phyloP scores from a whole-genome alignment of 768 basidiomycete species.

The Vararia minispora region DNA sequence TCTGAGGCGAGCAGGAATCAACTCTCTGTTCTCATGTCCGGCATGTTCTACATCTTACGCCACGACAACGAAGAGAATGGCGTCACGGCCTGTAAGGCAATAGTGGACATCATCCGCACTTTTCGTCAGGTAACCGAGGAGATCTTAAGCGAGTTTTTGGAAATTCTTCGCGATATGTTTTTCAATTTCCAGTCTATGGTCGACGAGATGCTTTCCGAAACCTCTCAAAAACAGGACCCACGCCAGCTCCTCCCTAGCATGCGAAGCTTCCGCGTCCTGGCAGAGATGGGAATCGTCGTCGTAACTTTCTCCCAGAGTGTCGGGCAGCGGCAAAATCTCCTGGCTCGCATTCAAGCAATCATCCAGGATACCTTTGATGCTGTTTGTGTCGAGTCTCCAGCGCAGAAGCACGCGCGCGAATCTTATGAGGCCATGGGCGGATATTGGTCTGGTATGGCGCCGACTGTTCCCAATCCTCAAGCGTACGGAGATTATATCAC shows the following conservation, averaged over 20 bases:
- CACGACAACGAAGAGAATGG: conserved; percentile 97
- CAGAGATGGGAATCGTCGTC: conserved; percentile 88
- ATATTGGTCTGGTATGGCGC: conserved; percentile 75
- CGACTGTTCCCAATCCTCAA: conserved; percentile 56
- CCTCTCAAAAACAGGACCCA: conserved; percentile 42
- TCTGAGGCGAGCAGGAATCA: conserved; percentile 69
- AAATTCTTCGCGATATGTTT: conserved; percentile 70
- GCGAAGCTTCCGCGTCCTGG: conserved; percentile 86
- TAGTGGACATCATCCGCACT: conserved; percentile 79
- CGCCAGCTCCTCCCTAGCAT: conserved; percentile 57
- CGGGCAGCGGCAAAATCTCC: conserved; percentile 57
- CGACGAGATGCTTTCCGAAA: conserved; percentile 61
- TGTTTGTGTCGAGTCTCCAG: conserved; percentile 67
- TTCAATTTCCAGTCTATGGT: conserved; percentile 64
- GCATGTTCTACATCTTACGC: conserved; percentile 76
- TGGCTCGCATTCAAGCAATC: conserved; percentile 55
- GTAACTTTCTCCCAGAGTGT: conserved; percentile 82
- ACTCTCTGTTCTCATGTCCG: conserved; percentile 53
- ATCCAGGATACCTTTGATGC: conserved; percentile 73
- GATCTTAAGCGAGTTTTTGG: conserved; percentile 66
- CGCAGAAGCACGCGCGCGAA: conserved; percentile 66
- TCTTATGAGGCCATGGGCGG: conserved; percentile 75
- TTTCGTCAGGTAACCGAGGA: conserved; percentile 67
- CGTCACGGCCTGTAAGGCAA: conserved; percentile 76
- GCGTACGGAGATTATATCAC: conserved; percentile 77